Conservation (phyloP, 176 grass and related monocot genomes). For the Oryza australiensis region DNA sequence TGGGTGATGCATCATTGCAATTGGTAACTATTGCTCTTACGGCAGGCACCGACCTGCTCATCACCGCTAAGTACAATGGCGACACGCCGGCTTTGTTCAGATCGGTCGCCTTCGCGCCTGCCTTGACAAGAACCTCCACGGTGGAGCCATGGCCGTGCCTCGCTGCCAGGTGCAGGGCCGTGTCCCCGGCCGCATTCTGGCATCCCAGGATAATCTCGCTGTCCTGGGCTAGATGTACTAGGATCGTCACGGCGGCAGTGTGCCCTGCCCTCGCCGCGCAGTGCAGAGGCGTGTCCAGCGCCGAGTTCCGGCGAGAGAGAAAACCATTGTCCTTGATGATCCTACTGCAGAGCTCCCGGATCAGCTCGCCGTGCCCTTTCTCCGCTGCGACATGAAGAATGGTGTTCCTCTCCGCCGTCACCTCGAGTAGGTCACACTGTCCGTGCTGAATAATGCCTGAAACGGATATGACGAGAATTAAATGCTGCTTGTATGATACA, state of each 20-base stretch:
- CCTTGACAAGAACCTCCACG: neutral
- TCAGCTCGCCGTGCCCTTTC: constrained; percentile 9
- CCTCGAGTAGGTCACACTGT: neutral
- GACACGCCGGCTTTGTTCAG: neutral
- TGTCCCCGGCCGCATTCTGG: constrained; percentile 9
- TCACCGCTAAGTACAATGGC: constrained; percentile 32
- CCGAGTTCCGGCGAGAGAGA: constrained; percentile 20
- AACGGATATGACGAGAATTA: no score
- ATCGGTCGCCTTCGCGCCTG: neutral
- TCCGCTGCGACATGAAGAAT: neutral
- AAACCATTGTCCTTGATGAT: neutral
- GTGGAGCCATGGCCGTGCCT: neutral
- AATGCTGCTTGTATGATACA: no score
- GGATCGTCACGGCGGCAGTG: neutral
- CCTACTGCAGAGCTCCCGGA: constrained; percentile 1
- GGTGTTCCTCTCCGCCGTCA: neutral
- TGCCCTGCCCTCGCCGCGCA: constrained; percentile 21
- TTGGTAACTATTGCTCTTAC: neutral
- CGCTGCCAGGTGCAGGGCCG: constrained; percentile 17
- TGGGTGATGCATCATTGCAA: neutral
- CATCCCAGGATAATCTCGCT: neutral
- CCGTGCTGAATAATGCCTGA: neutral
- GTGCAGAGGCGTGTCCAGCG: constrained; percentile 21
- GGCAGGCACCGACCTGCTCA: neutral
- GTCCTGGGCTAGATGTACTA: neutral